Percentiles rank a stretch among this genome's conserved stretches.
Conservation (phyloP, 768 basidiomycete species). For the Leccinum pellstonianum region DNA sequence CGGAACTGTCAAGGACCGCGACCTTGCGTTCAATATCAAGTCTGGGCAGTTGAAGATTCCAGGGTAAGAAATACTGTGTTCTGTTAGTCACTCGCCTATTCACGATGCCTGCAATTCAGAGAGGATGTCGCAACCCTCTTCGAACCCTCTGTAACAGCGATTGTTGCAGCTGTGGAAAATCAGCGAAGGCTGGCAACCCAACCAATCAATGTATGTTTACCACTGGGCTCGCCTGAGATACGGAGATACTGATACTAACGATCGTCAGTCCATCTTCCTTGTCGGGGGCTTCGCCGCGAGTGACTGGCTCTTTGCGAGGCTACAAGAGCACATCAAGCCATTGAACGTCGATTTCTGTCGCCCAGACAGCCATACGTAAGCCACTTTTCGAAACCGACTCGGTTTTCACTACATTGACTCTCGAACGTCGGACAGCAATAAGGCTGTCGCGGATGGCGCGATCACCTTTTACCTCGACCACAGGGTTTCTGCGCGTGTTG, state of each 20-base stretch:
- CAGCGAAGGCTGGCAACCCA: slow-evolving; percentile 20
- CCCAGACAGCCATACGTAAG: slow-evolving; percentile 52
- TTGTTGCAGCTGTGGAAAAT: slow-evolving; percentile 26
- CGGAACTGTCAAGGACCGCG: slow-evolving; percentile 43
- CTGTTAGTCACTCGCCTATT: neutral
- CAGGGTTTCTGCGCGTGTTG: slow-evolving; percentile 38
- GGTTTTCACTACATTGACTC: neutral
- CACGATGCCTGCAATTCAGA: slow-evolving; percentile 10
- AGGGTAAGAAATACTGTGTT: slow-evolving; percentile 23
- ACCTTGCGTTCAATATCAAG: slow-evolving; percentile 39
- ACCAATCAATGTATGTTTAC: slow-evolving; percentile 25
- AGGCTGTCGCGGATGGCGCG: slow-evolving; percentile 48
- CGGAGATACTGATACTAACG: slow-evolving; percentile 9
- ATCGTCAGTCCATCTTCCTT: slow-evolving; percentile 35
- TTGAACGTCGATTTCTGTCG: slow-evolving; percentile 42
- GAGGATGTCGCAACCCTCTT: slow-evolving; percentile 32
- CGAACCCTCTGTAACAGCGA: slow-evolving; percentile 25
- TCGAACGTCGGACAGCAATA: slow-evolving; percentile 34
- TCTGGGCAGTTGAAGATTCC: slow-evolving; percentile 47
- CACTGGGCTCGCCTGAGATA: neutral
- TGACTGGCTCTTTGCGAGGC: slow-evolving; percentile 39
- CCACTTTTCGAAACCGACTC: slow-evolving; percentile 5
- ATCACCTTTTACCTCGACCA: slow-evolving; percentile 45
- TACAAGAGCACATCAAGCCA: slow-evolving; percentile 34
- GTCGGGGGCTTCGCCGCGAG: slow-evolving; percentile 48